Conservation (phyloP, 139 green algal genomes). For the Gonium pectorale region DNA sequence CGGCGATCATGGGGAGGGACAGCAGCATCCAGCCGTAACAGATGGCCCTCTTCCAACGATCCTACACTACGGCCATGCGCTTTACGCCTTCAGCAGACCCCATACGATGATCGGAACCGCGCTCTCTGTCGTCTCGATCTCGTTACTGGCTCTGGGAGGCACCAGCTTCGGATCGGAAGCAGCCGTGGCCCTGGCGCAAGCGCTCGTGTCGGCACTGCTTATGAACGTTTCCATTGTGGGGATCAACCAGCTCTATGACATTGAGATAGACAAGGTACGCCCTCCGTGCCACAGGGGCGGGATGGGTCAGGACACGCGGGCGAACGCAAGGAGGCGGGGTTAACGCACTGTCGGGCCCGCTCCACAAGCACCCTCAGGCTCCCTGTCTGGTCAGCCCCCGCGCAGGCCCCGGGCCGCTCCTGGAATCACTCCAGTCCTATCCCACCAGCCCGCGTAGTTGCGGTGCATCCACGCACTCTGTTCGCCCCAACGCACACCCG, state of each 20-base stretch:
- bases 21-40: not conserved
- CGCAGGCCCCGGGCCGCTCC: not conserved
- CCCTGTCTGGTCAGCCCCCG: no score
- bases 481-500: not conserved
- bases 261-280: slow-evolving; percentile 84
- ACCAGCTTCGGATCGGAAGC: not conserved
- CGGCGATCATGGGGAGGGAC: slow-evolving; percentile 6
- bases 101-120: slow-evolving; percentile 95
- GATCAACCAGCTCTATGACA: slow-evolving; percentile 88
- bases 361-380: no score
- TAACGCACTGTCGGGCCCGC: no score
- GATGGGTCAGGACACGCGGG: no score
- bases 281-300: not conserved
- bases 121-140: slow-evolving; percentile 85
- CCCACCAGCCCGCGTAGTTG: no score
- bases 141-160: slow-evolving; percentile 76
- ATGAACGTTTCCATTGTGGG: slow-evolving; percentile 97
- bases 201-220: slow-evolving; percentile 86
- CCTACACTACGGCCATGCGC: not conserved
- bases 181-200: slow-evolving; percentile 49
- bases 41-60: not conserved
- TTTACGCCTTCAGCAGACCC: slow-evolving; percentile 64
- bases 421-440: not conserved
- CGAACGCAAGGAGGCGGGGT: no score
- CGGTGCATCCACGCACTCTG: not conserved